Evolutionary conservation across 2,329 filamentous ascomycete genomes (phyloP), one percentile per base, ranked within the genome.

Genomic region (Anthostomella pinea): DNA sequence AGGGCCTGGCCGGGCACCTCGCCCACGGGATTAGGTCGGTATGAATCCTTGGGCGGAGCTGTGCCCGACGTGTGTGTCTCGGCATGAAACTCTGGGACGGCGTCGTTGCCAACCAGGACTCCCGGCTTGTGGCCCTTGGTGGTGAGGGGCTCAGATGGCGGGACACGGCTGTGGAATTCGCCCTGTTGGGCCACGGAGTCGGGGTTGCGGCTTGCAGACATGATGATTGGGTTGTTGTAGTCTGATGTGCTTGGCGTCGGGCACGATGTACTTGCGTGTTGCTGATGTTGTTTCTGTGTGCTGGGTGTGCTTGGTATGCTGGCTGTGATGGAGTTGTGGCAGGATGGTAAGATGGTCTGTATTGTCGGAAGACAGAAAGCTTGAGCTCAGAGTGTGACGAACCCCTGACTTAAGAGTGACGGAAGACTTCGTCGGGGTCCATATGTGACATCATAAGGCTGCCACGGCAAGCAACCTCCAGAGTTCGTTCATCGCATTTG

Each of bases 121-220:
- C 83, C 83, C 3, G 75, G 72, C 54, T 79, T 69, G 60, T 87
- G 83, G 14, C 78, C 77, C 32, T 69, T 65, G 20, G 62, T 73
- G 18, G 68, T 72, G 28, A 77, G 51, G 10, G 78, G 79, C 48
- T 75, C 67, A 4, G 72, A 63, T 6, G 66, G 70, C 8, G 67
- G 62, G 2, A 77, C 65, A 15, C 64, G 66, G 43, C 70, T 68
- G 47, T 66, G 62, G 57, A 84, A 81, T 52, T 79, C 67, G 52
- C 75, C 76, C 53, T 76, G 69, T 45, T 70, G 67, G 49, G 62
- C 65, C 41, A 79, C 60, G 18, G 77, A 69, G 16, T 79, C 67
- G 27, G 70, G 55, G 58, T 81, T 79, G 46, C 41, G 33, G 11
- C 17, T 43, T 25, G 49, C 52, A 8, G 51, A 56, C 53, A 56